Evolutionary conservation across 2,329 filamentous ascomycete species (phyloP), one percentile per base, ranked within the genome.

Genomic region (Penicillium frequentans): DNA sequence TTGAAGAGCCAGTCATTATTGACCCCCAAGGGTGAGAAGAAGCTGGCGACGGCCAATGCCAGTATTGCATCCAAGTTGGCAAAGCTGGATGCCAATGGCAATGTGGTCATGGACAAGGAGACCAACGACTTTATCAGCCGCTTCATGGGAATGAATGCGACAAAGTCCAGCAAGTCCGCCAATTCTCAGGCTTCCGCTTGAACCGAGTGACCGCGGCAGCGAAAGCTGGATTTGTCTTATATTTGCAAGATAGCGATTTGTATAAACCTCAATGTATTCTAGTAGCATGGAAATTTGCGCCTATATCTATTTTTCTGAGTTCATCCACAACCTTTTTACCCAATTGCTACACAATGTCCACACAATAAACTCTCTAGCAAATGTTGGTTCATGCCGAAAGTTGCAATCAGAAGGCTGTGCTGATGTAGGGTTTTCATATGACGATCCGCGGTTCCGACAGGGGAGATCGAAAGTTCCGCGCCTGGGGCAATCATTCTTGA

Each of bases 21-120:
- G 59, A 82, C 80, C 50, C 81, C 81, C 11, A 64, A 75, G 62
- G 75, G 78, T 55, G 77, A 81, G 64, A 65, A 75, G 57, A 58
- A 67, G 49, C 70, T 67, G n/a, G 67, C 71, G 59, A 69, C 73
- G 56, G 64, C 69, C 53, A 71, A 73, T 55, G 72, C 75, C 64
- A 74, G 68, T 57, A 58, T 61, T 49, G 73, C 73, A 58, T 73
- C 72, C 53, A 68, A 68, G 49, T 69, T 75, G 56, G 69, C 60
- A 7, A 67, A 56, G 33, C 66, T 69, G 53, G 75, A 77, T 55
- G 69, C 72, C 48, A 67, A 74, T 54, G 74, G 75, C 6, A 75
- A 76, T 55, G 60, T 68, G 53, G 67, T 67, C 53, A 67, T 77
- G 62, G 65, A 71, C 44, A 45, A 64, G 42, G 58, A 68, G 47